These are phyloP conservation scores for Talaromyces stipitatus DNA, from an alignment of 495 filamentous ascomycete genomes.

Conservation along the genomic window DNA sequence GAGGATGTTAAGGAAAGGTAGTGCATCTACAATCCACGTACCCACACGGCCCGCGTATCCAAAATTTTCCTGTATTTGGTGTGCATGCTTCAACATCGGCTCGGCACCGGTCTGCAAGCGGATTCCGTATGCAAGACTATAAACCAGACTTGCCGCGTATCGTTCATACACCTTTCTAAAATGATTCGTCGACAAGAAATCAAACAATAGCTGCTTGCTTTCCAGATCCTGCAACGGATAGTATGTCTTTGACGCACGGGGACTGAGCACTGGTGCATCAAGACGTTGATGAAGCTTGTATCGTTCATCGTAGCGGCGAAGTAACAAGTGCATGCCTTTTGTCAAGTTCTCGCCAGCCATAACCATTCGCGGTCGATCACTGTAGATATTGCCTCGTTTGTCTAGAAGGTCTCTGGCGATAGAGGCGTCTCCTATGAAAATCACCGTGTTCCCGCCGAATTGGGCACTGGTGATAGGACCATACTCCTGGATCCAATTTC, in stretches of 20 bases:
- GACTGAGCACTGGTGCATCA: slow-evolving; percentile 15
- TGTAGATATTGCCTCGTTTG: slow-evolving; percentile 20
- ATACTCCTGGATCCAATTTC: slow-evolving; percentile 15
- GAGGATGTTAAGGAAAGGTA: slow-evolving; percentile 25
- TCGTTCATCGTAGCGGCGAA: slow-evolving; percentile 20
- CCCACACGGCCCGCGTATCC: slow-evolving; percentile 19
- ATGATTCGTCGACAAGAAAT: slow-evolving; percentile 12
- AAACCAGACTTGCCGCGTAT: slow-evolving; percentile 22
- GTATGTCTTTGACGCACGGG: slow-evolving; percentile 12
- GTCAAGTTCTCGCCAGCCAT: slow-evolving; percentile 12
- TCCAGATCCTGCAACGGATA: slow-evolving; percentile 23
- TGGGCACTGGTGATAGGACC: slow-evolving; percentile 13
- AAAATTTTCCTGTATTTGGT: slow-evolving; percentile 19
- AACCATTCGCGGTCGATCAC: slow-evolving; percentile 16
- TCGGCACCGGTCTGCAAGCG: slow-evolving; percentile 21
- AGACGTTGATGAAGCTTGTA: slow-evolving; percentile 24
- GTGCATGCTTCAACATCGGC: slow-evolving; percentile 19
- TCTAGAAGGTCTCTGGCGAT: slow-evolving; percentile 15
- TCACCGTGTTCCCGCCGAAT: slow-evolving; percentile 4
- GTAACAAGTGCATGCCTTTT: slow-evolving; percentile 13
- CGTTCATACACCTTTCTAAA: slow-evolving; percentile 14
- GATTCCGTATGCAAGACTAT: slow-evolving; percentile 25
- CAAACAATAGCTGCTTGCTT: slow-evolving; percentile 18
- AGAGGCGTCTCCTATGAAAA: slow-evolving; percentile 3
- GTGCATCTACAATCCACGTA: slow-evolving; percentile 22